These are phyloP conservation scores for Spinellus fusiger DNA, from an alignment of 192 early-diverging fungal genomes.

Conservation along the genomic window DNA sequence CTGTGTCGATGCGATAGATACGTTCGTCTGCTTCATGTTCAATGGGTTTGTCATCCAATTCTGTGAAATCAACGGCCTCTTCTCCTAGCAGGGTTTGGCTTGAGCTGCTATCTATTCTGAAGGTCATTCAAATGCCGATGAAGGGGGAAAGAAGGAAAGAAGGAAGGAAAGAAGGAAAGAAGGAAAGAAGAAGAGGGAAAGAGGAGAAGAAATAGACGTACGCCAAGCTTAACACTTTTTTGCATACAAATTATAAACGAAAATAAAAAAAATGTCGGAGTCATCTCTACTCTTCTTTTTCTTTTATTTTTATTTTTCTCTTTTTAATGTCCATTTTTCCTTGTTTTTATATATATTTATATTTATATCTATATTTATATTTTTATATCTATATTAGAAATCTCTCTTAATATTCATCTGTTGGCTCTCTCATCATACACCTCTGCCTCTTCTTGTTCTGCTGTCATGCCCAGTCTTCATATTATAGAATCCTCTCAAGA, in stretches of 20 bases:
- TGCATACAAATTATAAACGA: constrained; percentile 3
- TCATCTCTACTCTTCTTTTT: background rate
- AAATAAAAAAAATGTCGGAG: background rate
- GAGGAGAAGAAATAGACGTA: background rate
- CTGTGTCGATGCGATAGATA: constrained; percentile 1
- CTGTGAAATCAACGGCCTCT: background rate
- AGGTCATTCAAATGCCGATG: no score
- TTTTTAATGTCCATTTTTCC: background rate
- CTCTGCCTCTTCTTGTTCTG: background rate
- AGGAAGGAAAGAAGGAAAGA: background rate
- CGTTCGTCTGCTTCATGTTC: constrained; percentile 2
- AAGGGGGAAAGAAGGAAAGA: background rate
- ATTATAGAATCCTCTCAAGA: no score
- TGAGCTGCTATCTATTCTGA: no score
- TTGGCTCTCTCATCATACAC: background rate
- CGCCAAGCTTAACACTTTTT: no score
- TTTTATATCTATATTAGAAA: background rate
- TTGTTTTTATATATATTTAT: background rate
- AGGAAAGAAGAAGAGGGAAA: background rate
- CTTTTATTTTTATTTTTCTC: background rate
- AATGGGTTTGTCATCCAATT: background rate
- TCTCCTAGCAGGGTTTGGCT: no score
- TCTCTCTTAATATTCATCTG: background rate
- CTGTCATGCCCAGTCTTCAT: no score
- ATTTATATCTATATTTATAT: background rate